Base-by-base conservation (phyloP, 2,329 filamentous ascomycete genomes). In the Aureobasidium leucospermi region DNA sequence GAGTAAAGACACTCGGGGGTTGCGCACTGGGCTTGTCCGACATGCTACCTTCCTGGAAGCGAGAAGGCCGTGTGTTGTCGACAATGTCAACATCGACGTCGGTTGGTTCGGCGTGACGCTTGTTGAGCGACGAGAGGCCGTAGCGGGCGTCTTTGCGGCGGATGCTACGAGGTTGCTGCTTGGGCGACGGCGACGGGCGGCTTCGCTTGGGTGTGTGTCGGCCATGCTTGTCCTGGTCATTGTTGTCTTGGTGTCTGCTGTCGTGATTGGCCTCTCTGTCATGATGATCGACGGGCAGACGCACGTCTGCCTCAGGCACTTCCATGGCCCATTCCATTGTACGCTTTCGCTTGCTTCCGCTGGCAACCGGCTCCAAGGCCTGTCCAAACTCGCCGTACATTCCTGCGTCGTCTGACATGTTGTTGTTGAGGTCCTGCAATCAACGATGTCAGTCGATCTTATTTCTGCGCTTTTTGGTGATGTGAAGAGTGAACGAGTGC, bases 41-140 rank as follows among this genome's bases (percentile, higher is more conserved):
- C 89, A 96, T 93, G 67, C 87, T 93, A 42, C 88, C 91, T 74
- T 96, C 91, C 39, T 82, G 73, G 65, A 87, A 87, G 58, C 75
- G 86, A 67, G 81, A 95, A 78, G 74, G 84, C 70, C 76, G 83
- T 9, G 62, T 61, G 31, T 67, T 65, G 43, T 65, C 56, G 4
- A 16, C 1, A 5, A 32, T 4, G 15, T 11, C 6, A 4, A 32
- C 38, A n/a, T 11, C 6, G 8, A 32, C 38, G 11, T 36, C 41
- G 29, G 11, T 16, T 4, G 32, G 32, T 56, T 65, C 39, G 8
- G 70, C 69, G 51, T 73, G 70, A 23, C 69, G 67, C 19, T 70
- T 68, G 61, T 68, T 72, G 51, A 71, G 62, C 58, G 68, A 67
- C 15, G 69, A 70, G 36, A 73, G 65, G 61, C 71, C 71, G 59